A percentile compares a stretch with the other conserved stretches of the same genome.
These are phyloP conservation scores for Raffaelea deltoideospora DNA, from an alignment of 2,329 filamentous ascomycete genomes.

Conservation along the genomic window DNA sequence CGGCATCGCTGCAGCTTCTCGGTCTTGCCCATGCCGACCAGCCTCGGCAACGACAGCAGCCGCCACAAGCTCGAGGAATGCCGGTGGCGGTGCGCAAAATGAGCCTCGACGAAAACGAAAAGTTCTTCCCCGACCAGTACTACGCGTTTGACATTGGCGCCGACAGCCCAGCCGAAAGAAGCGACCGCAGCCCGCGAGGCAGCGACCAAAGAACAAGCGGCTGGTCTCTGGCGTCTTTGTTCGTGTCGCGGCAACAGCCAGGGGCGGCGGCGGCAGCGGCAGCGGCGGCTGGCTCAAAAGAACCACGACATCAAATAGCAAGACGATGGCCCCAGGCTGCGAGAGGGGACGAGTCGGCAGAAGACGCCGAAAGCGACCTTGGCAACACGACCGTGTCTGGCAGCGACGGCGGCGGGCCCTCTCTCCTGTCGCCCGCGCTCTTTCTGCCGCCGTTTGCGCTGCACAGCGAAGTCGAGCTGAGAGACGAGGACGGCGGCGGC, in stretches of 20 bases:
- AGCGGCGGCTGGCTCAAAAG: background rate
- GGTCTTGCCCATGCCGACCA: slow-evolving; percentile 23
- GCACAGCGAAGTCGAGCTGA: background rate
- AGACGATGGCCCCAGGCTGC: no score
- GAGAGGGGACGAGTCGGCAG: background rate
- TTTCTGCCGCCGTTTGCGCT: background rate
- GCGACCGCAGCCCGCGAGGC: slow-evolving; percentile 2
- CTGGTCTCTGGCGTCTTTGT: background rate
- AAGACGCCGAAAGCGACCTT: slow-evolving; percentile 6
- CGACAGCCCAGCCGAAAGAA: slow-evolving; percentile 1
- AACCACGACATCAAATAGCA: no score
- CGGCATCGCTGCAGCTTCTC: slow-evolving; percentile 20
- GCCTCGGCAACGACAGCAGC: slow-evolving; percentile 8
- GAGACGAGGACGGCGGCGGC: slow-evolving; percentile 1
- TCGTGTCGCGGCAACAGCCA: no score
- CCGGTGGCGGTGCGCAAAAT: slow-evolving; percentile 60
- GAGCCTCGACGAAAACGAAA: slow-evolving; percentile 53
- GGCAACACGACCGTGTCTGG: background rate
- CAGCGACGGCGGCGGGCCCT: no score
- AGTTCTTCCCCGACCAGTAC: slow-evolving; percentile 56
- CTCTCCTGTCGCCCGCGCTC: background rate
- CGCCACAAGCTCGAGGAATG: slow-evolving; percentile 5
- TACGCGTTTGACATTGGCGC: slow-evolving; percentile 24
- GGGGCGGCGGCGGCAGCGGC: background rate
- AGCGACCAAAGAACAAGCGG: no score